Evolutionary conservation across 768 basidiomycete species (phyloP), one percentile per base, ranked within the genome.

Genomic region (Russula dissimulans): DNA sequence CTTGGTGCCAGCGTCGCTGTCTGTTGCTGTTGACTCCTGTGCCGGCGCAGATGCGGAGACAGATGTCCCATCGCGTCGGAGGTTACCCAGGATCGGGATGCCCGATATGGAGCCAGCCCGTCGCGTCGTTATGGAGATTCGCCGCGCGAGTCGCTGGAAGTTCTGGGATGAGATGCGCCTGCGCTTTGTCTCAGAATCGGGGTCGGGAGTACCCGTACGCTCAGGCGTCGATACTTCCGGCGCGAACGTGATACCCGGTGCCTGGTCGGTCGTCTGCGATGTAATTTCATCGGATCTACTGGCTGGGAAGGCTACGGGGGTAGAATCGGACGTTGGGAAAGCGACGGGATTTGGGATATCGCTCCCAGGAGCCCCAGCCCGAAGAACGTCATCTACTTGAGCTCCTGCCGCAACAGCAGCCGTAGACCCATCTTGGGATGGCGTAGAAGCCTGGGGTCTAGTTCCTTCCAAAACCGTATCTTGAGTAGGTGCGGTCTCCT

Each of bases 91-190:
- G 41, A 75, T 72, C 3, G 71, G 74, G 31, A 81, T 78, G 8
- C 77, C 79, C 17, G 80, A 65, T 39, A 48, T 39, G n/a, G 68
- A 68, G 17, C 67, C 80, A 63, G 81, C 79, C 31, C 84, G 80
- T 48, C 80, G 78, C 0, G 84, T 79, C 32, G 76, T 79, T 46
- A 88, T 71, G 10, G 89, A 90, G 57, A 92, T 85, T 62, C 82
- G 77, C 61, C 88, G 77, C 15, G 89, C 90, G 41, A 92, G 69
- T 17, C 88, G 80, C 70, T 90, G 88, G 77, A 93, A 89, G 67
- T 91, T 91, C 70, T 93, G 90, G 31, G 88, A 87, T 9, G 88
- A 85, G 59, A 88, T 89, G 18, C 88, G 81, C 69, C 86, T 89
- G 62, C 89, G 78, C 75, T 89, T 90, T 38, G 82, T 82, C 67